A percentile compares a stretch with the other conserved stretches of the same genome.
Conservation (phyloP, 2,329 filamentous ascomycete genomes). For the Diaporthe capsici region DNA sequence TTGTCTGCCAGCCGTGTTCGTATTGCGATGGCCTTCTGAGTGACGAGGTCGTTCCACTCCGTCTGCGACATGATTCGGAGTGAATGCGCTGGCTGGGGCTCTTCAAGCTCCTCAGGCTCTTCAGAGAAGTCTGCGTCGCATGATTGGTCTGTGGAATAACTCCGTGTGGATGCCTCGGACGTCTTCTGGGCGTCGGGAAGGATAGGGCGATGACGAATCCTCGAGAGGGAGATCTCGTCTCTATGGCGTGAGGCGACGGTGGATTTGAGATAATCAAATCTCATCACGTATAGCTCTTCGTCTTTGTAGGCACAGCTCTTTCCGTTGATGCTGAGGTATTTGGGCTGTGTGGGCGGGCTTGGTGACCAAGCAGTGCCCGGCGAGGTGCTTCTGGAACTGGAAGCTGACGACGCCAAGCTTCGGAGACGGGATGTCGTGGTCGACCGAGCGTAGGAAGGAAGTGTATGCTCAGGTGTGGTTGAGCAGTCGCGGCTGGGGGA, state of each 20-base stretch:
- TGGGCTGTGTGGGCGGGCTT: background rate
- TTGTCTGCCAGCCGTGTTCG: background rate
- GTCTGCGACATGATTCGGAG: background rate
- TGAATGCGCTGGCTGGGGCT: background rate
- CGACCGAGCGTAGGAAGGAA: background rate
- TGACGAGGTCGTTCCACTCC: background rate
- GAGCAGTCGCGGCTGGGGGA: background rate
- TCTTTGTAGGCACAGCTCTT: background rate
- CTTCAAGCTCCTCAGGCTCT: fast-evolving
- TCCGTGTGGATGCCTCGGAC: background rate
- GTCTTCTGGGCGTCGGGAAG: too few relatives aligned
- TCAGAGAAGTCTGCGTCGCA: too few relatives aligned
- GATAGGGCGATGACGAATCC: too few relatives aligned
- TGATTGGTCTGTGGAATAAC: fast-evolving
- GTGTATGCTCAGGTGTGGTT: background rate
- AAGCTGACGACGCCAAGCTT: too few relatives aligned
- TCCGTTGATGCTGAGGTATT: background rate
- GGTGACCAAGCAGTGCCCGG: background rate
- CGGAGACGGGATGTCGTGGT: background rate
- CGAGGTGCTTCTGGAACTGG: too few relatives aligned
- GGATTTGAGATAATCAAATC: too few relatives aligned
- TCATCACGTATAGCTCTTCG: background rate
- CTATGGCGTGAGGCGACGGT: background rate
- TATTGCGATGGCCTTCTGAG: background rate
- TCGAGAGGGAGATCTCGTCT: too few relatives aligned